Base-by-base conservation (phyloP, 305 asterid genomes). In the Fraxinus dipetala region DNA sequence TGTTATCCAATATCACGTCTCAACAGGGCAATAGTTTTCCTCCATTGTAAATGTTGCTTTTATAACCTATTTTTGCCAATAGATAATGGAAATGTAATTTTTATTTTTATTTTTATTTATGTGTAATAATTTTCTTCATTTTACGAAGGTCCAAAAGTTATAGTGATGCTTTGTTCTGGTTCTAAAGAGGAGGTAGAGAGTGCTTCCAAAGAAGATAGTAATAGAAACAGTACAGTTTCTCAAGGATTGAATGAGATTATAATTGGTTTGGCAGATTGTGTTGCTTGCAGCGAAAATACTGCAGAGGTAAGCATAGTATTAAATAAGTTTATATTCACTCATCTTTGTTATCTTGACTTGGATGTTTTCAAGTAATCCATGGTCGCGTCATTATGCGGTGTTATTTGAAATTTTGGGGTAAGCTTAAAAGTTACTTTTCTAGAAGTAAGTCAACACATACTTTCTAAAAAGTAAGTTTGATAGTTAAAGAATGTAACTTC, bases 221-320 rank as follows among this genome's bases (percentile, higher is more conserved):
- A 72, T 63, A 88, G 83, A 67, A 85, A 88, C 34, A 72, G 24
- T 82, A 59, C 90, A 51, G 59, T 82, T 69, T 85, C 84, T 83
- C 90, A 86, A 85, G 89, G 80, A 86, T 85, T 89, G 81, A 63
- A 89, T 81, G 85, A 80, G 79, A 89, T 93, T 76, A 88, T 94
- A 80, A 86, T 87, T 75, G 93, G 94, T 82, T 86, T 96, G 87
- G 96, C 91, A 48, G 97, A 91, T 75, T 93, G 98, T 87, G 85
- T 96, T 72, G 85, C 93, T 80, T 93, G 87, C 91, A 85, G 85
- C 13, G 93, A 94, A 80, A 91, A 88, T 84, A 88, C 93, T 77
- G 86, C 88, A 8, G 89, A 90, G 93, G 98, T 94, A 84, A 86
- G 83, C 84, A 74, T 54, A 28, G 77, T 69, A 81, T 81, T 85